Percentiles rank a stretch among this genome's conserved stretches.
These are phyloP conservation scores for Chrysopogon serrulatus DNA, from an alignment of 176 grass and related monocot genomes.

Conservation along the genomic window DNA sequence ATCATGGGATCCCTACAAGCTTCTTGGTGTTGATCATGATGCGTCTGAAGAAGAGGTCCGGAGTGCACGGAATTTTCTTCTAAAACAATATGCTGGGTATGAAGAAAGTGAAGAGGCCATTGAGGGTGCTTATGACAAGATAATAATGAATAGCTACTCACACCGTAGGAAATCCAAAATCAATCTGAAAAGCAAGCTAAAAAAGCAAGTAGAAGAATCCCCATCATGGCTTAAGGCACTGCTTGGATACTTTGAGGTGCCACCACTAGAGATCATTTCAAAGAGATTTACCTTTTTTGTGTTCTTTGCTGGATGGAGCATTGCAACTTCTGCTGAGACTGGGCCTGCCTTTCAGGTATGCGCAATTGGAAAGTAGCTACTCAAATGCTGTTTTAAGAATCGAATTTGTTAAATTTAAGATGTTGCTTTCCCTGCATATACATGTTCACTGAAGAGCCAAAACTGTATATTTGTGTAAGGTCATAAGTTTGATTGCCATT, in stretches of 20 bases:
- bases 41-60: slow-evolving; percentile 85
- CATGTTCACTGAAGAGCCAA: background rate
- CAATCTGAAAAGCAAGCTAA: slow-evolving; percentile 72
- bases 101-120: slow-evolving; percentile 79
- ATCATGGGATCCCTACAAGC: slow-evolving; percentile 76
- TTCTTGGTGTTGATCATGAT: slow-evolving; percentile 71
- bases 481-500: background rate
- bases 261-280: slow-evolving; percentile 46
- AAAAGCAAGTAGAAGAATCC: slow-evolving; percentile 72
- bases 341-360: slow-evolving; percentile 93
- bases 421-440: background rate
- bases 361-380: background rate
- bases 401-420: background rate
- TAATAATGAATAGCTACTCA: slow-evolving; percentile 76
- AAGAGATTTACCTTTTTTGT: slow-evolving; percentile 63
- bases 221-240: slow-evolving; percentile 77
- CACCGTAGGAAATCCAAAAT: slow-evolving; percentile 77
- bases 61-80: slow-evolving; percentile 67
- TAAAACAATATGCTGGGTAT: slow-evolving; percentile 64
- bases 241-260: slow-evolving; percentile 64
- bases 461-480: background rate
- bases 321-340: slow-evolving; percentile 70
- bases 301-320: slow-evolving; percentile 93
- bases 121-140: slow-evolving; percentile 92
- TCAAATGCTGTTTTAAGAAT: background rate